Conservation (phyloP, 208 protist species). For the Crithidia fasciculata region DNA sequence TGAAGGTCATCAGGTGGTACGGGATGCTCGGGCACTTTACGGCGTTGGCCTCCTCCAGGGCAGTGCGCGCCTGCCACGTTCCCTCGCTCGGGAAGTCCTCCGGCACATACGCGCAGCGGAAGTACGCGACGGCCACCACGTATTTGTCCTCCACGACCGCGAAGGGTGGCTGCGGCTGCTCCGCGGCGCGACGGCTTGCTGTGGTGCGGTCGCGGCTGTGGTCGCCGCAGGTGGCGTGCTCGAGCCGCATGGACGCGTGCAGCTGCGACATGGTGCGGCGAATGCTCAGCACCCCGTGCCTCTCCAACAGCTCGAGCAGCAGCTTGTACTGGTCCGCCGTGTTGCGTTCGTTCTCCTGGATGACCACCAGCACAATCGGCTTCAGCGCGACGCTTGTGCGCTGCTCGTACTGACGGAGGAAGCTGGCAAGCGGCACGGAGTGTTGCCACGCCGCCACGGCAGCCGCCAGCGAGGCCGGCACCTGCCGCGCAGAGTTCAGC, state of each 20-base stretch:
- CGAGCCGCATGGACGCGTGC: constrained; percentile 50
- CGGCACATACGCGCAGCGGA: constrained; percentile 93
- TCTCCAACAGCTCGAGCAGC: constrained; percentile 74
- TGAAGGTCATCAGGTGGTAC: constrained; percentile 95
- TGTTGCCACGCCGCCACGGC: constrained; percentile 50
- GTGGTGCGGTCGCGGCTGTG: constrained; percentile 2
- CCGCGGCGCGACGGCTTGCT: neutral
- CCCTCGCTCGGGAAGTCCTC: constrained; percentile 82
- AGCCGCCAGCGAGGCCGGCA: constrained; percentile 54
- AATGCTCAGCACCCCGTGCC: constrained; percentile 79
- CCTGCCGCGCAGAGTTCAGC: constrained; percentile 43
- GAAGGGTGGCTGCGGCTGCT: constrained; percentile 47
- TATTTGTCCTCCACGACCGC: constrained; percentile 67
- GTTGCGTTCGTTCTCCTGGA: constrained; percentile 94
- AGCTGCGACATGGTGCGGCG: constrained; percentile 88
- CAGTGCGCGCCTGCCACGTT: constrained; percentile 79
- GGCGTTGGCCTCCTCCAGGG: constrained; percentile 82
- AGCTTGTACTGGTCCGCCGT: constrained; percentile 93
- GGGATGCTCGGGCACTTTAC: constrained; percentile 96
- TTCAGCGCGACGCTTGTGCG: constrained; percentile 14
- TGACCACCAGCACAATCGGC: constrained; percentile 90
- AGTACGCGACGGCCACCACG: constrained; percentile 90
- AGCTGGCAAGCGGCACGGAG: constrained; percentile 24
- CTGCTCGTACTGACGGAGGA: constrained; percentile 29
- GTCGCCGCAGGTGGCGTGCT: constrained; percentile 19